Base-by-base conservation (phyloP, 2,329 filamentous ascomycete genomes). In the Ascosphaera acerosa region DNA sequence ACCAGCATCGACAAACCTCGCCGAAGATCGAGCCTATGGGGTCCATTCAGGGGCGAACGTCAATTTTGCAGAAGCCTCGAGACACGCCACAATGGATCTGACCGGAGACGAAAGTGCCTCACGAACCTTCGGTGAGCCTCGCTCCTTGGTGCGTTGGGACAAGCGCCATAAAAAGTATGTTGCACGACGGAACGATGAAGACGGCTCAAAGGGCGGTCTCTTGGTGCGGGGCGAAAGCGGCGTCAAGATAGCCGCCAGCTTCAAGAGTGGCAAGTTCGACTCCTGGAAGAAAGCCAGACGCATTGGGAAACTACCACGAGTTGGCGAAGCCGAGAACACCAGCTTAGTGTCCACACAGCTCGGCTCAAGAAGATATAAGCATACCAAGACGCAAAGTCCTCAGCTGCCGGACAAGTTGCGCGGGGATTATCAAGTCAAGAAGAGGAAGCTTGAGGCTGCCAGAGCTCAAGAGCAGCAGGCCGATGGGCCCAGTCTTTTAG, bases 141-240 rank as follows among this genome's bases (percentile, higher is more conserved):
- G 71, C 29, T 74, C 70, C 40, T 61, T 66, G 29, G 73, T 91
- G 70, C 74, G 87, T 40, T 97, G 87, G 87, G 87, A 97, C 58
- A 84, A 89, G 59, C 90, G 91, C 53, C 68, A 70, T 45, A 89
- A 77, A 55, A 94, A 92, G 55, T 97, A 94, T 55, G 84, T 97
- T 20, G 62, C 77, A 9, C 69, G 77, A 20, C 70, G 70, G 42
- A 94, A 97, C 59, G 87, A 97, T 54, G 77, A 90, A 42, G 89
- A 97, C 54, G 87, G 87, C 23, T 89, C 68, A 18, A 70, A 70
- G 43, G 66, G 66, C 20, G 73, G 71, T 46, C 64, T 65, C 30
- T 72, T 92, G 57, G 73, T 92, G 34, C 65, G 68, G 38, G 82
- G 87, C 43, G 87, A 97, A 56, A 78, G 70, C 45, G 87, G 87